Conservation (phyloP, 768 basidiomycete genomes). For the Tremella yokohamensis region DNA sequence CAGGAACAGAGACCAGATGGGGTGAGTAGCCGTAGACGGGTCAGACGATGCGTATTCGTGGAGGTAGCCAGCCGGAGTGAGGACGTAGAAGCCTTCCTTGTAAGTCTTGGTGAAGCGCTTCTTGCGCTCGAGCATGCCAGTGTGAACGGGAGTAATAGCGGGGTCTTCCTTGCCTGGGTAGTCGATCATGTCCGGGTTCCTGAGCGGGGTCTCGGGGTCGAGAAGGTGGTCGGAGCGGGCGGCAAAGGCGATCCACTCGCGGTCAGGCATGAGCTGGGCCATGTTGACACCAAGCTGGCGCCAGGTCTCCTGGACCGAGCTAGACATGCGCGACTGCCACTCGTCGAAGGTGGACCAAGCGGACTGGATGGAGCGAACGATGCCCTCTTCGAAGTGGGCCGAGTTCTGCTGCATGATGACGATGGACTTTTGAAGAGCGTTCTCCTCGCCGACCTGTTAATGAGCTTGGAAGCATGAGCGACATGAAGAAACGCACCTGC, state of each 20-base stretch:
- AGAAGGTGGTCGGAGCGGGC: slow-evolving; percentile 90
- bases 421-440: slow-evolving; percentile 92
- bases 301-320: slow-evolving; percentile 71
- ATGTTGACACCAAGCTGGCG: slow-evolving; percentile 67
- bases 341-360: slow-evolving; percentile 98
- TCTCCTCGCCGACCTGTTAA: slow-evolving; percentile 79
- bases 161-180: slow-evolving; percentile 93
- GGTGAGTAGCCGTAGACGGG: slow-evolving; percentile 56
- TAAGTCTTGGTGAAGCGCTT: slow-evolving; percentile 87
- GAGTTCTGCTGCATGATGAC: slow-evolving; percentile 98
- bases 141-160: slow-evolving; percentile 76
- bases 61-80: slow-evolving; percentile 92
- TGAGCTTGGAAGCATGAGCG: not conserved
- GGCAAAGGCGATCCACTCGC: slow-evolving; percentile 94
- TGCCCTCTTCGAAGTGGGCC: slow-evolving; percentile 93
- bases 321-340: slow-evolving; percentile 66
- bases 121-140: slow-evolving; percentile 88
- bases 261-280: slow-evolving; percentile 73
- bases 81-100: slow-evolving; percentile 80
- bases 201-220: slow-evolving; percentile 90
- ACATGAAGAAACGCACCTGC: slow-evolving; percentile 55
- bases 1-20: slow-evolving; percentile 82
- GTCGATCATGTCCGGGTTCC: slow-evolving; percentile 57
- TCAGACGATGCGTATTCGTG: slow-evolving; percentile 85
- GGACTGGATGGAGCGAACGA: slow-evolving; percentile 89